Conservation (phyloP, 1,284 basidiomycete genomes). For the Taiwanofungus camphoratus region DNA sequence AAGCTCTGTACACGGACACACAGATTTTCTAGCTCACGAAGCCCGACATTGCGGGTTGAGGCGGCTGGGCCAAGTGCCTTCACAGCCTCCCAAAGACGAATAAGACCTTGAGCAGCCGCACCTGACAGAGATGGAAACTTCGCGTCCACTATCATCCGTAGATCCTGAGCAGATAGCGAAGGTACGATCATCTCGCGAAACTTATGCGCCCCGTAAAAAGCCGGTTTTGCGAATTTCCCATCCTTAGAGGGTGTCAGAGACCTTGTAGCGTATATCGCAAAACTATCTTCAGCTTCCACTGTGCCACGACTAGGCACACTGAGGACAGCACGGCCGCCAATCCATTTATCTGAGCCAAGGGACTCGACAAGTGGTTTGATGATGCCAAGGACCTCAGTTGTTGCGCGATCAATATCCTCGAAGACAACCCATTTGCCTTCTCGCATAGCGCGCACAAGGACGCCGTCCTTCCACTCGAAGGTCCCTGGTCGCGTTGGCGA, state of each 20-base stretch:
- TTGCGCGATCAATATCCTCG: slow-evolving; percentile 89
- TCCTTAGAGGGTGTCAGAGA: slow-evolving; percentile 45
- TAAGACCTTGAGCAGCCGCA: slow-evolving; percentile 41
- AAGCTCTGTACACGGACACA: slow-evolving; percentile 70
- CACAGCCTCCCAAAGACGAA: slow-evolving; percentile 59
- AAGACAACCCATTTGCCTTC: slow-evolving; percentile 94
- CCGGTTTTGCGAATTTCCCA: slow-evolving; percentile 43
- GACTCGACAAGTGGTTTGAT: slow-evolving; percentile 82
- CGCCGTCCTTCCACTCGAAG: slow-evolving; percentile 97
- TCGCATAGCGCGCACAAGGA: slow-evolving; percentile 85
- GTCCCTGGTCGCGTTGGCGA: slow-evolving; percentile 82
- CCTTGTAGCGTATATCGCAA: slow-evolving; percentile 78
- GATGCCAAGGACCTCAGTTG: slow-evolving; percentile 80
- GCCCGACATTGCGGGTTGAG: slow-evolving; percentile 59
- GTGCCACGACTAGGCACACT: slow-evolving; percentile 64
- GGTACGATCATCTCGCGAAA: slow-evolving; percentile 68
- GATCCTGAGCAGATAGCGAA: slow-evolving; percentile 60
- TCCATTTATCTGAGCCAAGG: slow-evolving; percentile 66
- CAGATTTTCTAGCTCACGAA: slow-evolving; percentile 88
- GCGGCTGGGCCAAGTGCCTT: slow-evolving; percentile 43
- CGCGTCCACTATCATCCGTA: slow-evolving; percentile 61
- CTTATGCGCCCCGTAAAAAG: slow-evolving; percentile 81
- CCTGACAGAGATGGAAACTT: slow-evolving; percentile 61
- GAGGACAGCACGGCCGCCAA: slow-evolving; percentile 69
- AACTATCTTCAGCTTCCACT: slow-evolving; percentile 70